Conservation (phyloP, 495 filamentous ascomycete genomes). For the Xylaria curta region DNA sequence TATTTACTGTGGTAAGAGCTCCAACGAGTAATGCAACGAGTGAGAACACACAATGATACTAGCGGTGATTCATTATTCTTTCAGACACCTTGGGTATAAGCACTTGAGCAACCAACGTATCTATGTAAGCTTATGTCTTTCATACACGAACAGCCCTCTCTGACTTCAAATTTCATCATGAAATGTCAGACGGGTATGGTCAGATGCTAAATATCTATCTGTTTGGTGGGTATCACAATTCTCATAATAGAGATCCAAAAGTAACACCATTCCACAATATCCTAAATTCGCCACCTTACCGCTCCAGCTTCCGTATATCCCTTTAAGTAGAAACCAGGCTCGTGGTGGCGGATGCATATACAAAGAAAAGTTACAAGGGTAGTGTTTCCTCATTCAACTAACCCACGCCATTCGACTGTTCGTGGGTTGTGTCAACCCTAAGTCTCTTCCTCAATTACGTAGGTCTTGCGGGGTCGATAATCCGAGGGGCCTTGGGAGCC, state of each 20-base stretch:
- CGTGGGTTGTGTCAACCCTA: neutral
- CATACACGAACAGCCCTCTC: too few relatives aligned
- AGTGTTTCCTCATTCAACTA: too few relatives aligned
- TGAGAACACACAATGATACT: neutral
- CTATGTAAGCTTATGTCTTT: neutral
- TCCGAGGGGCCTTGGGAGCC: neutral
- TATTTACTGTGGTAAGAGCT: neutral
- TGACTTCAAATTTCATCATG: neutral
- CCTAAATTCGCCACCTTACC: neutral
- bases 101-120: neutral
- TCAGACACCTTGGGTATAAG: neutral
- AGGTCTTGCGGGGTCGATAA: slow-evolving; percentile 20
- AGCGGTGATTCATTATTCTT: neutral
- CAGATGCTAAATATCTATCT: neutral
- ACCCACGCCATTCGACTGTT: neutral
- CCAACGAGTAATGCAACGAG: neutral
- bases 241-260: slow-evolving; percentile 8
- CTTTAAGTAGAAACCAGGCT: neutral
- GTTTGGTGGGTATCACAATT: slow-evolving; percentile 10
- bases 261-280: neutral
- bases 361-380: neutral
- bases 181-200: neutral
- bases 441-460: slow-evolving; percentile 29
- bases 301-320: neutral
- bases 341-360: slow-evolving; percentile 6